Base-by-base conservation (phyloP, 371 early-diverging fungal species). In the Blakeslea trispora region DNA sequence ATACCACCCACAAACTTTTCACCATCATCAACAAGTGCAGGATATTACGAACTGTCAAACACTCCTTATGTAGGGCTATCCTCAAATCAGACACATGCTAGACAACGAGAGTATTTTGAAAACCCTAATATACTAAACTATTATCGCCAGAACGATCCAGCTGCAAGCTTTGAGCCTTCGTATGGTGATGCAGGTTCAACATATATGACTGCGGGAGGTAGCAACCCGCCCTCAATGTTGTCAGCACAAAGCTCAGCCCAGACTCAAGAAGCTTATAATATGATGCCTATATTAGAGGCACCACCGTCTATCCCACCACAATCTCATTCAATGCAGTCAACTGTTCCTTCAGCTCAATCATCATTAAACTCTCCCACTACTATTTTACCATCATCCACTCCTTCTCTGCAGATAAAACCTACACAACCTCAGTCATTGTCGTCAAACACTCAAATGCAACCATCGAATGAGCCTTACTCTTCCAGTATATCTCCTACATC, bases 11-110 rank as follows among this genome's bases (percentile, higher is more conserved):
- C 28, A 3, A 41, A 22, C 9, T 51, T 22, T 5, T 3, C 51
- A 1, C 40, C 51, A n/a, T 24, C 41, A 15, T 40, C 51, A 15
- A 22, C 51, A 32, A 53, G 8, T 44, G 44, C 19, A 52, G 28
- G 31, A 28, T 49, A 57, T 32, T 41, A 49, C 14, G 41, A 14
- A 11, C n/a, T 42, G 11, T 53, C 37, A 2, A 46, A 53, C 34
- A 43, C 49, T 15, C 63, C 63, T 2, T 63, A 63, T 45, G 51
- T 63, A 1, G 63, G 57, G 1, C 14, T 63, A 17, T 57, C 57
- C 14, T 57, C 63, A 2, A 57, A 57, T 11, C 48, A 63, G 11
- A 57, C 63, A 4, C 49, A 53, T 1, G 39, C 53, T 15, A 57
- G 63, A n/a, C 48, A 45, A 32, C 31, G 57, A 17, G 63, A 63